Evolutionary conservation across 2,329 filamentous ascomycete species (phyloP).

Genomic region (Cercospora sp.): DNA sequence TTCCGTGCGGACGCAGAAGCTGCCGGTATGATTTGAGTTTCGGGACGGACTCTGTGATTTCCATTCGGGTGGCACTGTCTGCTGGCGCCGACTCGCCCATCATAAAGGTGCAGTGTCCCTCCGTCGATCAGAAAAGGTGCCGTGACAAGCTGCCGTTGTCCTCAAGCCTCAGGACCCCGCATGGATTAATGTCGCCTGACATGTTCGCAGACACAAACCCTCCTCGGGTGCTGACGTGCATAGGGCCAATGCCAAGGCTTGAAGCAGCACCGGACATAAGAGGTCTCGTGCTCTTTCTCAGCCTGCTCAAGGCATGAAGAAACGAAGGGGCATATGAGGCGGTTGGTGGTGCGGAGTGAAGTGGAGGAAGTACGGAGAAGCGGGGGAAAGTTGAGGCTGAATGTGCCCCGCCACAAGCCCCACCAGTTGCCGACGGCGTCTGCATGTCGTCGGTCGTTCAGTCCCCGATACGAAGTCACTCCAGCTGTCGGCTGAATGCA

Average conservation of each 20-base stretch:
- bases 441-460: not conserved
- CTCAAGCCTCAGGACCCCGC: not conserved
- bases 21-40: not conserved
- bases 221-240: not conserved
- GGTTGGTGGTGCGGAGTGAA: not conserved
- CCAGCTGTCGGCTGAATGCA: slow-evolving; percentile 4
- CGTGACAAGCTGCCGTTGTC: not conserved
- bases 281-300: not conserved
- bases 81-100: not conserved
- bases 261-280: not conserved
- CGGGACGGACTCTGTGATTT: not conserved
- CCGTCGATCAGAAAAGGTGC: not conserved
- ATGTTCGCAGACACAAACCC: not conserved
- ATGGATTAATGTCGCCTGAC: not conserved
- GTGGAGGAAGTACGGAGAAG: not conserved
- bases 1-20: not conserved
- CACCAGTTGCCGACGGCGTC: not conserved
- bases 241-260: not conserved
- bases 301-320: no score
- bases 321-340: no score
- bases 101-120: not conserved
- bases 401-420: not conserved
- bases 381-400: not conserved
- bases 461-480: not conserved
- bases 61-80: not conserved